phyloP scores from a whole-genome alignment of 176 grass and related monocot genomes.

The Bonia amplexicaulis region DNA sequence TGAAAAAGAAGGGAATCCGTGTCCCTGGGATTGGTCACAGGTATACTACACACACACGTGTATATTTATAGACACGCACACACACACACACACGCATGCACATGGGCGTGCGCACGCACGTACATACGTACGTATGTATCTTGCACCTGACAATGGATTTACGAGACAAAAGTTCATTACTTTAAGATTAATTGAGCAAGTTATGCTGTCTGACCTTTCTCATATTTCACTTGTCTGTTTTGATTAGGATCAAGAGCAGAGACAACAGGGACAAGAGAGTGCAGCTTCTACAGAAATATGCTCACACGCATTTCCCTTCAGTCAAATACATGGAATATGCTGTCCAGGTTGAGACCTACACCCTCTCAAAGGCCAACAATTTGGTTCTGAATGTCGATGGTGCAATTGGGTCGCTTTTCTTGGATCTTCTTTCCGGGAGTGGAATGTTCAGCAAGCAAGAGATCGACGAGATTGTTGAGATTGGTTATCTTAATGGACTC shows the following conservation, averaged over 20 bases:
- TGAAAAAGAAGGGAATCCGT: conserved; percentile 99
- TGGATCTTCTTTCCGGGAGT: conserved; percentile 93
- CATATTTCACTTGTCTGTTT: not conserved
- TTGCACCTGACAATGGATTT: not conserved
- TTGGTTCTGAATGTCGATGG: conserved; percentile 79
- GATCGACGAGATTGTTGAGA: conserved; percentile 91
- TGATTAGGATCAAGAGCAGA: conserved; percentile 89
- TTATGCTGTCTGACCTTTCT: not conserved
- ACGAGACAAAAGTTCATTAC: not conserved
- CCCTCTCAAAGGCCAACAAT: conserved; percentile 90
- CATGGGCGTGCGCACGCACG: accelerated
- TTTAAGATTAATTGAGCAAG: not conserved
- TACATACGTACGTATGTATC: not conserved
- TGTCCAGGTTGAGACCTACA: conserved; percentile 87
- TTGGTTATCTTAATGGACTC: conserved; percentile 94
- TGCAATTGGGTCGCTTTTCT: conserved; percentile 89
- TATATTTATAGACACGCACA: not conserved
- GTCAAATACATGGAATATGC: conserved; percentile 95
- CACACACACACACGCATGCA: too few relatives aligned
- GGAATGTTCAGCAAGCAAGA: conserved; percentile 97
- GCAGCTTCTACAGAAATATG: conserved; percentile 95
- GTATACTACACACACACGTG: conserved; percentile 18
- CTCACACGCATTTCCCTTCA: conserved; percentile 84
- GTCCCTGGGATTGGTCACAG: conserved; percentile 98
- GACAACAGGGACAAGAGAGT: conserved; percentile 99